Evolutionary conservation across 345 rosid genomes (phyloP).

Genomic region (Microthlaspi erraticum): DNA sequence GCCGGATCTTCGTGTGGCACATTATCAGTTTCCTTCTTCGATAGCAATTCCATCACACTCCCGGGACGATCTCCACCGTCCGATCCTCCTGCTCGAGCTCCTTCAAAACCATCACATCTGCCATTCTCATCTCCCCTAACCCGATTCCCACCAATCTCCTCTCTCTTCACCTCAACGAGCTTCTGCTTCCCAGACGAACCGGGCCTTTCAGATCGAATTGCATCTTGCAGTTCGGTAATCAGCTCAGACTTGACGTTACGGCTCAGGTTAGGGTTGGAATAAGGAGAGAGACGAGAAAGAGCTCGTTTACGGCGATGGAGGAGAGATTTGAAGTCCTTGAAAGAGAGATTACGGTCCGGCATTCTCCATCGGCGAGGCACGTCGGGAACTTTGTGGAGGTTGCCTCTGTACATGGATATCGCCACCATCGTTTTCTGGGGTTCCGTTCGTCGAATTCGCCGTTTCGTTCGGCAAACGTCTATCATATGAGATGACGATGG

Average conservation of each 20-base stretch:
- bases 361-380: conserved; percentile 78
- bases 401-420: conserved; percentile 89
- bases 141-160: conserved; percentile 29
- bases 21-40: conserved; percentile 26
- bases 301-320: conserved; percentile 68
- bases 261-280: conserved; percentile 35
- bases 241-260: conserved; percentile 29
- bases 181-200: conserved; percentile 40
- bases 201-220: too few species aligned
- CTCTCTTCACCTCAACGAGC: conserved; percentile 39
- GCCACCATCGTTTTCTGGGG: conserved; percentile 65
- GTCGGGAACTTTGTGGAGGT: conserved; percentile 82
- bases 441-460: conserved; percentile 36
- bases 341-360: conserved; percentile 65
- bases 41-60: conserved; percentile 25
- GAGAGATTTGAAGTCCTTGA: conserved; percentile 69
- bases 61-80: too few species aligned
- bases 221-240: conserved; percentile 18
- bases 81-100: conserved; percentile 30
- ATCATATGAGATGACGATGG: conserved; percentile 14
- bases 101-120: conserved; percentile 23
- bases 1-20: conserved; percentile 31
- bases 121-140: conserved; percentile 29
- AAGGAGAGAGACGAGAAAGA: conserved; percentile 54
- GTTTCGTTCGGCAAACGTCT: conserved; percentile 21